Evolutionary conservation across 306 rosid species (phyloP).

Genomic region (Prunus persica): Prunus_persica_NCBIv2 NC_034011.1:2008501-2009000

Average conservation of each 20-base stretch:
- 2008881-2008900: constrained; percentile 74
- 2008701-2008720: constrained; percentile 76
- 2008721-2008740: constrained; percentile 68
- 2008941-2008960: constrained; percentile 69
- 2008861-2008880: constrained; percentile 62
- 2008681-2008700: constrained; percentile 69
- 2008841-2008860: constrained; percentile 67
- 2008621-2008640: constrained; percentile 62
- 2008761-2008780: constrained; percentile 54
- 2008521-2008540: not conserved
- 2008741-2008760: constrained; percentile 77
- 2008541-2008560: constrained; percentile 6
- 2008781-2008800: constrained; percentile 70
- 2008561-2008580: constrained; percentile 9
- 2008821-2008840: constrained; percentile 78
- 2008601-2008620: constrained; percentile 70
- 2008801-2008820: constrained; percentile 64
- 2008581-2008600: constrained; percentile 55
- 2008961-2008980: constrained; percentile 74
- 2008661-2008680: constrained; percentile 62
- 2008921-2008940: constrained; percentile 66
- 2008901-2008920: constrained; percentile 60
- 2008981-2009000: constrained; percentile 72
- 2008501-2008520: not conserved
- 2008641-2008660: constrained; percentile 74